Evolutionary conservation across 345 rosid genomes (phyloP).

Genomic region (Hypericum perforatum): DNA sequence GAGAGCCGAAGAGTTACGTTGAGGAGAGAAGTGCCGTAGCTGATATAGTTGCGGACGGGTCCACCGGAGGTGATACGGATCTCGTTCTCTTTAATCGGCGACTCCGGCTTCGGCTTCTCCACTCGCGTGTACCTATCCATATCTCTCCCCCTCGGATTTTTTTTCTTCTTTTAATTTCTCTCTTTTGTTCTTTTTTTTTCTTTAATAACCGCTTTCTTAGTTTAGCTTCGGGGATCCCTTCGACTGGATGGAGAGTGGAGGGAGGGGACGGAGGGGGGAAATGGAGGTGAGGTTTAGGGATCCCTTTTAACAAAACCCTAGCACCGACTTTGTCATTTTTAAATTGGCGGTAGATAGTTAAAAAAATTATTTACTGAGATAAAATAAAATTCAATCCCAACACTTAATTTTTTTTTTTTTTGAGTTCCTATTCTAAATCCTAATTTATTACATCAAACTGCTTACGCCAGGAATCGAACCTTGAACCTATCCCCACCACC

Average conservation of each 20-base stretch:
- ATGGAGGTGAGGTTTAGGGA: neutral
- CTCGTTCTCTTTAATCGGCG: conserved; percentile 1
- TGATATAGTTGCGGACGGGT: neutral
- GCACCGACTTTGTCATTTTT: neutral
- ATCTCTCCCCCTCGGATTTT: neutral
- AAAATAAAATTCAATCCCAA: too few species aligned
- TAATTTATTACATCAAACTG: too few species aligned
- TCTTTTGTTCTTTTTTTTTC: neutral
- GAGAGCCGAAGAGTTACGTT: neutral
- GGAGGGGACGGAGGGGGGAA: neutral
- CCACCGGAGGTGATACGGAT: neutral
- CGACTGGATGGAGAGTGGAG: neutral
- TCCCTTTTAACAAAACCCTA: conserved; percentile 1
- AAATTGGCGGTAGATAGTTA: too few species aligned
- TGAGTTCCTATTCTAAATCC: too few species aligned
- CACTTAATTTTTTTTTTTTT: too few species aligned
- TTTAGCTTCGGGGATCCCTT: too few species aligned
- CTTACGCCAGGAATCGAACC: too few species aligned
- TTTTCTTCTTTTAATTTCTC: neutral
- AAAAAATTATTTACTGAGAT: too few species aligned
- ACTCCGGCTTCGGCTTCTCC: conserved; percentile 26
- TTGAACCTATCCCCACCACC: too few species aligned
- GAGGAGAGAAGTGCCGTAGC: neutral
- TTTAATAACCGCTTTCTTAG: neutral
- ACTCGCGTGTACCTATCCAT: conserved; percentile 92